Percentiles rank a stretch among this genome's conserved stretches.
Conservation (phyloP, 495 filamentous ascomycete genomes). For the Acidiella bohemica region DNA sequence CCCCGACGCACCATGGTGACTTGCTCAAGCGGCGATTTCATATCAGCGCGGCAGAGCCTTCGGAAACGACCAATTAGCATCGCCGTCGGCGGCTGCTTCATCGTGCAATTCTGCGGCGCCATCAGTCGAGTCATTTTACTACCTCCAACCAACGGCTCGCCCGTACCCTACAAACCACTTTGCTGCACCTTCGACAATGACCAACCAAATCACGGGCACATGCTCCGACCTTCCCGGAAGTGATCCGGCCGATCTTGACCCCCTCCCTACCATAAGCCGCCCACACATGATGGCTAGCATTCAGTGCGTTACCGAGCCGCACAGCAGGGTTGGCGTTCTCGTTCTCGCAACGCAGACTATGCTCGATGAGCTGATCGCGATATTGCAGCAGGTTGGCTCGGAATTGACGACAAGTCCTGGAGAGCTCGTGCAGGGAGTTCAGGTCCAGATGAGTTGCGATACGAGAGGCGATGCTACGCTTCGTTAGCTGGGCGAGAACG, state of each 20-base stretch:
- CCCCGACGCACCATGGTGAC: conserved; percentile 4
- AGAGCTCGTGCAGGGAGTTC: conserved; percentile 69
- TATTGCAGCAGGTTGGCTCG: conserved; percentile 62
- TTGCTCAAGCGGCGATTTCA: conserved; percentile 44
- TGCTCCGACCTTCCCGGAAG: conserved; percentile 51
- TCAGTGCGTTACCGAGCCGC: conserved; percentile 24
- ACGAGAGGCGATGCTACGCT: conserved; percentile 57
- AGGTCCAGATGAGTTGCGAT: conserved; percentile 66
- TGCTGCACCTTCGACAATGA: conserved; percentile 65
- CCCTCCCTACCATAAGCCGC: conserved; percentile 17
- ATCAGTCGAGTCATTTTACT: too few relatives aligned
- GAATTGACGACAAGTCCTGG: conserved; percentile 66
- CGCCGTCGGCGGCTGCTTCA: conserved; percentile 53
- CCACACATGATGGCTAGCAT: conserved; percentile 19
- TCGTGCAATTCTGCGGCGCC: conserved; percentile 77
- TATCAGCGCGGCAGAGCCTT: conserved; percentile 62
- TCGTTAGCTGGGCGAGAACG: too few relatives aligned
- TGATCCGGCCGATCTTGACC: conserved; percentile 31
- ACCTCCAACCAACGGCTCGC: too few relatives aligned
- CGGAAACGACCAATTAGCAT: conserved; percentile 57
- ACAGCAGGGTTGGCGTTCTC: conserved; percentile 41
- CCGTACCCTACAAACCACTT: conserved; percentile 63
- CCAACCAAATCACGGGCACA: conserved; percentile 78
- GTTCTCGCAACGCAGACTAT: conserved; percentile 65
- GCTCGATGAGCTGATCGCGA: conserved; percentile 52